These are phyloP conservation scores for Diatrype stigma DNA, from an alignment of 2,329 filamentous ascomycete species.

Conservation along the genomic window DNA sequence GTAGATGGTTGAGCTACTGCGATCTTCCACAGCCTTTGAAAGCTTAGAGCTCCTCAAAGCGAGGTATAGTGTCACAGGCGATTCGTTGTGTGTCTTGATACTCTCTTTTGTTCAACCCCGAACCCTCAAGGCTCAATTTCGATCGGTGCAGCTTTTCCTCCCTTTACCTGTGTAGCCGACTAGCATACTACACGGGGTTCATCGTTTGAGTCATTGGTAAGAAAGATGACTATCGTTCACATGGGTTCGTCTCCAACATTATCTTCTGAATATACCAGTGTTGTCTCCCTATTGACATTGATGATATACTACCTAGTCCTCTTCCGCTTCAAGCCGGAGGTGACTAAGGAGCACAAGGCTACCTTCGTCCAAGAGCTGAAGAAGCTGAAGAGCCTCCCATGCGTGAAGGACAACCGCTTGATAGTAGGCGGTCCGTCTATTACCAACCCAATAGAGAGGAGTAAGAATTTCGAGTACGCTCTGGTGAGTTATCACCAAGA, in stretches of 20 bases:
- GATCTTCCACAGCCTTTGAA: no score
- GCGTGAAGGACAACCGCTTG: conserved; percentile 43
- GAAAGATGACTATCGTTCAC: conserved; percentile 31
- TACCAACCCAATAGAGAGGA: conserved; percentile 46
- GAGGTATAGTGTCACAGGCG: no score
- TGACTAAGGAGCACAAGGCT: conserved; percentile 36
- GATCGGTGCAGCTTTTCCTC: no score
- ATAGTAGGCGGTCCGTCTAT: conserved; percentile 50
- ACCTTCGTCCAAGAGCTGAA: conserved; percentile 44
- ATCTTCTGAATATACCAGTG: neutral
- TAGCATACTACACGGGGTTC: no score
- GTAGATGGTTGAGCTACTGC: no score
- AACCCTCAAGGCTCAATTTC: no score
- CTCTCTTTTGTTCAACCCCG: no score
- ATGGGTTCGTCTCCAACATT: conserved; percentile 21
- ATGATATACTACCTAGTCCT: conserved; percentile 36
- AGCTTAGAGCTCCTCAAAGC: no score
- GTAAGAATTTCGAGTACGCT: conserved; percentile 49
- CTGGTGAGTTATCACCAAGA: conserved; percentile 49
- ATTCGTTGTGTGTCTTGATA: no score
- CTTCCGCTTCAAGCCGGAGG: conserved; percentile 44
- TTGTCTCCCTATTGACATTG: neutral
- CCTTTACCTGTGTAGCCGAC: no score
- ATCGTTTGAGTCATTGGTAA: neutral
- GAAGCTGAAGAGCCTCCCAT: conserved; percentile 42